Base-by-base conservation (phyloP, 2,329 filamentous ascomycete genomes). In the Westerdykella aurantiaca region DNA sequence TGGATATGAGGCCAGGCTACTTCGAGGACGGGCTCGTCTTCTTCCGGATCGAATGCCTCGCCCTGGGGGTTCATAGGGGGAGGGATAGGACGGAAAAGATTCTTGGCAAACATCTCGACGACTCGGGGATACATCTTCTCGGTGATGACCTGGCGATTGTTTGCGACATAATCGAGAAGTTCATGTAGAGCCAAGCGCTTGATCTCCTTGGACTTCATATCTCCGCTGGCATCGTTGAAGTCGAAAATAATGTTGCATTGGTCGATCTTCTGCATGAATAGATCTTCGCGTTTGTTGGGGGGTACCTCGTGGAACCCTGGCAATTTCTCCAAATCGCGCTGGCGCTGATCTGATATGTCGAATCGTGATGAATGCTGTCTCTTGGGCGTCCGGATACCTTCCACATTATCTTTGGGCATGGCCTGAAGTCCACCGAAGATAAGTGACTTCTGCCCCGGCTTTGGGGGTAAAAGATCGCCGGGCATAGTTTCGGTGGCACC, bases 211-310 rank as follows among this genome's bases (percentile, higher is more conserved):
- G 91, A 95, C 70, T 98, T 98, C 90, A 98, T 97, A 66, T 98
- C 93, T 55, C 85, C 90, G 53, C 88, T 95, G 39, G 91, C 88
- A 69, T 98, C 93, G 67, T 97, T 98, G 74, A 98, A 98, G 72
- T 98, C 93, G 66, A 98, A 98, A 61, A 98, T 98, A 74, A 98
- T 94, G 66, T 98, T 98, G 76, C 93, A 98, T 69, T 98, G 93
- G 61, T 97, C 93, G 57, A 98, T 93, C 77, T 98, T 98, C 66
- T 97, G 90, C 90, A 98, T 96, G 72, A 98, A 98, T 14, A 98
- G 80, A 58, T 97, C 91, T 71, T 96, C 90, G 49, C 93, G 82
- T 51, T 91, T 83, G 66, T 95, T 95, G 13, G 93, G 93, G 10
- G 91, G 86, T 21, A 97, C 93, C 70, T 98, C 93, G 62, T 98